Evolutionary conservation across 78 protist species (phyloP).

Genomic region (Dictyostelium brefeldianum): DNA sequence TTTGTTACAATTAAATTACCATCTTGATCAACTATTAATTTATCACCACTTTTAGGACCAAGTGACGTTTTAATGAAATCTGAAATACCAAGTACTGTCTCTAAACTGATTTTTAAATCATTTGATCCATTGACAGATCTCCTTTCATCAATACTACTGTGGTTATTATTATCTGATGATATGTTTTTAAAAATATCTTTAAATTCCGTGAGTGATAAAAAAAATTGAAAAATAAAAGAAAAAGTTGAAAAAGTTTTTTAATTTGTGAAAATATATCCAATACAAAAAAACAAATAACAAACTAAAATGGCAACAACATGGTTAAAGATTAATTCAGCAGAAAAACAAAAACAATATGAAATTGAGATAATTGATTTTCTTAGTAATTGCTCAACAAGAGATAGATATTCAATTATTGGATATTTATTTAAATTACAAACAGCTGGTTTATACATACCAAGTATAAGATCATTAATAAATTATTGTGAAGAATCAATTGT

Average conservation of each 20-base stretch:
- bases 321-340: not conserved
- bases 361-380: not conserved
- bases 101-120: conserved; percentile 10
- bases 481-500: not conserved
- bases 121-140: not conserved
- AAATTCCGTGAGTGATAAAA: too few relatives aligned
- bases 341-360: not conserved
- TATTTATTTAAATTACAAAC: not conserved
- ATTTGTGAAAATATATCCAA: too few relatives aligned
- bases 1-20: conserved; percentile 41
- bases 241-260: too few relatives aligned
- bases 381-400: not conserved
- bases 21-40: conserved; percentile 51
- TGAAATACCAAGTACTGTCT: not conserved
- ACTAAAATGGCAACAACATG: too few relatives aligned
- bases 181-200: too few relatives aligned
- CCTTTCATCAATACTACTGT: too few relatives aligned
- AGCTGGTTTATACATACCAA: not conserved
- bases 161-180: too few relatives aligned
- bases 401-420: not conserved
- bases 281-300: too few relatives aligned
- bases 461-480: not conserved
- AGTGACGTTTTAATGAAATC: conserved; percentile 13
- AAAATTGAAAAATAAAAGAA: too few relatives aligned
- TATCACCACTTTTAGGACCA: conserved; percentile 64